Base-by-base conservation (phyloP, 805 yeast species). In the Kuraishia borneana region DNA sequence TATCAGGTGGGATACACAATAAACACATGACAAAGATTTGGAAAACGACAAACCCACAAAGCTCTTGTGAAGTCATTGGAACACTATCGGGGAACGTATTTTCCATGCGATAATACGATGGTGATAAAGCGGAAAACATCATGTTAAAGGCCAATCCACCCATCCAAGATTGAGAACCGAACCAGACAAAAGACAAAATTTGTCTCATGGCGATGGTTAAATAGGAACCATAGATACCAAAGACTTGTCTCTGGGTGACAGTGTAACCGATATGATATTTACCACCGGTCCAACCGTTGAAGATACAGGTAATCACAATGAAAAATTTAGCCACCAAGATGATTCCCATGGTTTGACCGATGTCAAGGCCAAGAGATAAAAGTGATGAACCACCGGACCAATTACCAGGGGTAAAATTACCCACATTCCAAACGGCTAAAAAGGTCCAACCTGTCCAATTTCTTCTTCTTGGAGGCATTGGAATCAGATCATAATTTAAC, bases 201-300 rank as follows among this genome's bases (percentile, higher is more conserved):
- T 60, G 55, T 45, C 76, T 53, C 38, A 63, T 60, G 6, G 57
- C 38, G 22, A 70, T 51, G 13, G 65, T 67, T 18, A 68, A 36
- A 27, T 47, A 53, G 5, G 66, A 56, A 3, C 74, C 73, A 38
- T 56, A 49, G 23, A 66, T 51, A 6, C 76, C 76, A 50, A 65
- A 69, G 0, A 64, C 51, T 30, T 60, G 56, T 34, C 75, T 48
- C 18, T 59, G 53, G 34, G 56, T 55, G 9, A 69, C 56, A 2
- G 75, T 61, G 42, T 56, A 70, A 1, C 75, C 73, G 28, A 70
- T 55, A 45, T 68, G 73, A 55, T 63, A 69, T 30, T 65, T 61
- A n/a, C 51, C 45, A 30, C 77, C 76, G 0, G 68, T 71, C 34
- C 55, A 58, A 13, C 70, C 61, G 44, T 67, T 68, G 9, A 67